These are phyloP conservation scores for Wickerhamomyces sp. DNA, from an alignment of 1,139 yeast species.

Conservation along the genomic window DNA sequence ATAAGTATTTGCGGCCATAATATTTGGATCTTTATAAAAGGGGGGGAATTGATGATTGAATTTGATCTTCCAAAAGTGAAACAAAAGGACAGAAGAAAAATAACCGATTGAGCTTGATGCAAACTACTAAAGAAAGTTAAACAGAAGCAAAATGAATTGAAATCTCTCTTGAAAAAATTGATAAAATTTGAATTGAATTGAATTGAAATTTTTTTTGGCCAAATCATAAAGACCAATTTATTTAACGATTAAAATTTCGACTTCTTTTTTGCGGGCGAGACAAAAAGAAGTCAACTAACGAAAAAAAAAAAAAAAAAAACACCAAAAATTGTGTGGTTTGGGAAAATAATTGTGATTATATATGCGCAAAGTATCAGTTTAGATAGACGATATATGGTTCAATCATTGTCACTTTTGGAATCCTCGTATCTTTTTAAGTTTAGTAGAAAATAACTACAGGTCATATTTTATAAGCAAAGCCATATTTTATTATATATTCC, in stretches of 20 bases:
- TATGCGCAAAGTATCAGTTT: too few species aligned
- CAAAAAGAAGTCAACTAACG: background rate
- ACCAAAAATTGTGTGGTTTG: background rate
- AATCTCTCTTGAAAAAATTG: too few species aligned
- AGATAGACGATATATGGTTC: too few species aligned
- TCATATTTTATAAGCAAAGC: background rate
- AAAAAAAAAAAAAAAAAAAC: too few species aligned
- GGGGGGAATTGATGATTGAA: background rate
- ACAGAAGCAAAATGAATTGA: too few species aligned
- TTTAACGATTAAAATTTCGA: background rate
- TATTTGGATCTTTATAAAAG: background rate
- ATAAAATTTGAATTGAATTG: too few species aligned
- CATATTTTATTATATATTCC: background rate
- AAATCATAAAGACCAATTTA: background rate
- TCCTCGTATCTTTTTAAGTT: too few species aligned
- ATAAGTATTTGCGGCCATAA: constrained; percentile 29
- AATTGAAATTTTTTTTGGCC: background rate
- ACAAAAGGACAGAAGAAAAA: background rate
- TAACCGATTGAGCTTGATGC: background rate
- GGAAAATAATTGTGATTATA: background rate
- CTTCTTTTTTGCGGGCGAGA: background rate
- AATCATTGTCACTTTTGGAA: too few species aligned
- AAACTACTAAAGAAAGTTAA: background rate
- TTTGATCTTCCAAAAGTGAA: background rate
- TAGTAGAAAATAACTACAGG: background rate